Conservation (phyloP, 495 filamentous ascomycete genomes). For the Ascobolus immersus region DNA sequence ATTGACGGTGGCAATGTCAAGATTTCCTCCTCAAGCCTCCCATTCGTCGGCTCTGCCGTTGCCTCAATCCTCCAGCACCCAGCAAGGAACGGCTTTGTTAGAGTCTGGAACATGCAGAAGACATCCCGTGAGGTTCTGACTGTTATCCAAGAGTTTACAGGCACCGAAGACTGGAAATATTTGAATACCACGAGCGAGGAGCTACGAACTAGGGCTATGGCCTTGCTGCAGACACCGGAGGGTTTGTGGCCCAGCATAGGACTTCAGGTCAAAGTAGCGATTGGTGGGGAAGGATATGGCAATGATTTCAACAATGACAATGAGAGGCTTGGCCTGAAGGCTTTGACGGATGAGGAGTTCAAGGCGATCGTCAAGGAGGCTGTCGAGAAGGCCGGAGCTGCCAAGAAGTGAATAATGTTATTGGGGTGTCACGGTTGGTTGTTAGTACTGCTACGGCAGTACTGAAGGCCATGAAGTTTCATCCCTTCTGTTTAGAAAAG, state of each 20-base stretch:
- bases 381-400: neutral
- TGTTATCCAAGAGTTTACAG: conserved; percentile 25
- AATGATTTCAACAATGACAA: conserved; percentile 19
- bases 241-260: conserved; percentile 14
- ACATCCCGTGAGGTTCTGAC: conserved; percentile 30
- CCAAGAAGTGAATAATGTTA: neutral
- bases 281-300: conserved; percentile 23
- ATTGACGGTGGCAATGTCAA: conserved; percentile 29
- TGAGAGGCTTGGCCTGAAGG: conserved; percentile 19
- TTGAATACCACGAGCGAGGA: conserved; percentile 22
- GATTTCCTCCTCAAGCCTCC: conserved; percentile 24
- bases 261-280: conserved; percentile 15
- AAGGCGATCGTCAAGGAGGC: conserved; percentile 10
- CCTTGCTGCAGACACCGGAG: conserved; percentile 16
- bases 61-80: conserved; percentile 25
- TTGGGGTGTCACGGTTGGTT: no score
- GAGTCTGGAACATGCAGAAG: conserved; percentile 24
- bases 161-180: conserved; percentile 15
- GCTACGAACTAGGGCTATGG: conserved; percentile 20
- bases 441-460: no score
- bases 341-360: conserved; percentile 13
- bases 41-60: conserved; percentile 24
- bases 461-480: no score
- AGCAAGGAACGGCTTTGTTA: conserved; percentile 28
- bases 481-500: no score